A percentile compares a stretch with the other conserved stretches of the same genome.
phyloP scores from a whole-genome alignment of 108 stramenopile species.

The Aurantiochytrium sp. region DNA sequence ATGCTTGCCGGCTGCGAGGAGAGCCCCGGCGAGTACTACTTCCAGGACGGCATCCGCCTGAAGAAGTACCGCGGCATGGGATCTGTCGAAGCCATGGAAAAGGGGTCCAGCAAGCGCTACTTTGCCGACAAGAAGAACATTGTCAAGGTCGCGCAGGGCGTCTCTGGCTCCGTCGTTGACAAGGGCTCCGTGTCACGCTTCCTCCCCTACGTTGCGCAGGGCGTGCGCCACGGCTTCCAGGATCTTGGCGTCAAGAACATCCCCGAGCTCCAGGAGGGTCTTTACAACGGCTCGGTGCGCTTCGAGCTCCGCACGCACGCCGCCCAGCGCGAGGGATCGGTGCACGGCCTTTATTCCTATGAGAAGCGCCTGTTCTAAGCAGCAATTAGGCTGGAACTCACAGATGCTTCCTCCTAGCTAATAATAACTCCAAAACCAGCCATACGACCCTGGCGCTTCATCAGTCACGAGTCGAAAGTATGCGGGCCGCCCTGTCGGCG shows the following conservation, averaged over 20 bases:
- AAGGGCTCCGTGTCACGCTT: constrained; percentile 92
- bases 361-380: constrained; percentile 72
- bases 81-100: constrained; percentile 95
- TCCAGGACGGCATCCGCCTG: constrained; percentile 97
- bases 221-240: constrained; percentile 96
- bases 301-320: constrained; percentile 98
- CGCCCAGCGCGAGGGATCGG: constrained; percentile 97
- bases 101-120: constrained; percentile 95
- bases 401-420: too few relatives aligned
- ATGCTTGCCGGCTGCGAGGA: constrained; percentile 99
- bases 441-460: too few relatives aligned
- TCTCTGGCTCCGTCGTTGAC: constrained; percentile 97
- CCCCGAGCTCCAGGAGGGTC: constrained; percentile 28
- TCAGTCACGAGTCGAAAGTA: too few relatives aligned
- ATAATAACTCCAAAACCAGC: too few relatives aligned
- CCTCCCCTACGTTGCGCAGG: constrained; percentile 94
- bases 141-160: constrained; percentile 99
- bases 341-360: constrained; percentile 95
- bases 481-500: too few relatives aligned
- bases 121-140: constrained; percentile 82
- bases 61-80: constrained; percentile 99
- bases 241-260: constrained; percentile 78
- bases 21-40: constrained; percentile 98
- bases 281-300: constrained; percentile 35
- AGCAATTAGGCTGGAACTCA: too few relatives aligned